Evolutionary conservation across 2,329 filamentous ascomycete genomes (phyloP).

Genomic region (Rutstroemia sp.): DNA sequence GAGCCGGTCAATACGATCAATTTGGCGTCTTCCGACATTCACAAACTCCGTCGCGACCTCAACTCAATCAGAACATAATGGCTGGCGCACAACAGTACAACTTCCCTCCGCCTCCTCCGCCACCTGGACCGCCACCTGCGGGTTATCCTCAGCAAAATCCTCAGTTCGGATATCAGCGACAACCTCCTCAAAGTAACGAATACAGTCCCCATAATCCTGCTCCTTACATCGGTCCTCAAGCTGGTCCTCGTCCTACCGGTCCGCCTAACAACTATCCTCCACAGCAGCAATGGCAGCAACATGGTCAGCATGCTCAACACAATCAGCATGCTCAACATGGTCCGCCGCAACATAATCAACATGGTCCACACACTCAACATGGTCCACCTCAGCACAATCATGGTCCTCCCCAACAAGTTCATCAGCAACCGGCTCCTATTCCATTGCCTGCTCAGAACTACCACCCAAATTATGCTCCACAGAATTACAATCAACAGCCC

Average conservation of each 20-base stretch:
- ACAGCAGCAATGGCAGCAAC: constrained; percentile 27
- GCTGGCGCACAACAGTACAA: constrained; percentile 29
- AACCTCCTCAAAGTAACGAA: constrained; percentile 20
- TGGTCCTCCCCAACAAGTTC: constrained; percentile 25
- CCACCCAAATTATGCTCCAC: constrained; percentile 52
- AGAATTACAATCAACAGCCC: constrained; percentile 38
- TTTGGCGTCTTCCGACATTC: background rate
- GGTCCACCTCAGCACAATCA: constrained; percentile 21
- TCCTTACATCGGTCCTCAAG: constrained; percentile 30
- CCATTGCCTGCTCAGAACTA: constrained; percentile 48
- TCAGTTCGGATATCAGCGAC: constrained; percentile 25
- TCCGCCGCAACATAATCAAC: constrained; percentile 13
- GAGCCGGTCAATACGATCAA: background rate
- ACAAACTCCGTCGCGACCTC: constrained; percentile 1
- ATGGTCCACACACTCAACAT: constrained; percentile 12
- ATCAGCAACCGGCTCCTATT: constrained; percentile 26
- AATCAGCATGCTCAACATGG: constrained; percentile 4
- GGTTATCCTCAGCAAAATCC: constrained; percentile 23
- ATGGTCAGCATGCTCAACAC: constrained; percentile 14
- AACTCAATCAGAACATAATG: constrained; percentile 12
- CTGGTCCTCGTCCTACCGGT: constrained; percentile 17
- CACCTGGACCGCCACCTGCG: constrained; percentile 23
- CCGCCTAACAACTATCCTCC: constrained; percentile 19
- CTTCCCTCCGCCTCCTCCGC: constrained; percentile 30
- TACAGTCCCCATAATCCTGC: constrained; percentile 26